Percentiles rank a stretch among this genome's conserved stretches.
These are phyloP conservation scores for Colletotrichum tofieldiae DNA, from an alignment of 2,329 filamentous ascomycete species.

Conservation along the genomic window DNA sequence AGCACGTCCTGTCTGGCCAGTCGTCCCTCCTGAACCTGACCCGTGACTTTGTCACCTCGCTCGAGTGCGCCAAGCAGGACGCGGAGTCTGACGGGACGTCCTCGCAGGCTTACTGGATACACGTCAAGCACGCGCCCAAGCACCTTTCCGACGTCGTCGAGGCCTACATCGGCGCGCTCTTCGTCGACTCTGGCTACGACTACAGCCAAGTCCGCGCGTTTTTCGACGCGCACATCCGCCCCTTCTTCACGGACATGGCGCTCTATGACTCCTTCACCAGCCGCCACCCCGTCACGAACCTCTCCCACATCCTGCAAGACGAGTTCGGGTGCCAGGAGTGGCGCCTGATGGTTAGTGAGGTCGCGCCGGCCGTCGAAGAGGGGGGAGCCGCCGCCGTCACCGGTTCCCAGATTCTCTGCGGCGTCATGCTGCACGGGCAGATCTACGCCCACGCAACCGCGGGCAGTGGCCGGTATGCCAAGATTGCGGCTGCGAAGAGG, in stretches of 20 bases:
- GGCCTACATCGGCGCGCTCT: conserved; percentile 89
- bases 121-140: conserved; percentile 77
- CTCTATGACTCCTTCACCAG: conserved; percentile 91
- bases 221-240: conserved; percentile 81
- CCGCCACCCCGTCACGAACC: conserved; percentile 85
- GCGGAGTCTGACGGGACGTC: conserved; percentile 55
- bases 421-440: conserved; percentile 81
- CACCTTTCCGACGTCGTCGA: conserved; percentile 89
- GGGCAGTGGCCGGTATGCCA: conserved; percentile 80
- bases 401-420: conserved; percentile 75
- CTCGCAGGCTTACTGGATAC: conserved; percentile 79
- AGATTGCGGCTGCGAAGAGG: conserved; percentile 75
- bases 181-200: conserved; percentile 89
- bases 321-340: conserved; percentile 76
- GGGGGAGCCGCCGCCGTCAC: conserved; percentile 54
- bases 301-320: conserved; percentile 75
- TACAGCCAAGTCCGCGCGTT: conserved; percentile 82
- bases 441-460: conserved; percentile 75
- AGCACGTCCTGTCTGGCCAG: conserved; percentile 75
- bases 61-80: conserved; percentile 65
- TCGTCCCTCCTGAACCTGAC: conserved; percentile 62
- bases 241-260: conserved; percentile 88
- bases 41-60: conserved; percentile 69
- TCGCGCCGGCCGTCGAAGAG: conserved; percentile 59
- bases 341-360: conserved; percentile 69